Base-by-base conservation (phyloP, 768 basidiomycete species). In the Terana coerulea region DNA sequence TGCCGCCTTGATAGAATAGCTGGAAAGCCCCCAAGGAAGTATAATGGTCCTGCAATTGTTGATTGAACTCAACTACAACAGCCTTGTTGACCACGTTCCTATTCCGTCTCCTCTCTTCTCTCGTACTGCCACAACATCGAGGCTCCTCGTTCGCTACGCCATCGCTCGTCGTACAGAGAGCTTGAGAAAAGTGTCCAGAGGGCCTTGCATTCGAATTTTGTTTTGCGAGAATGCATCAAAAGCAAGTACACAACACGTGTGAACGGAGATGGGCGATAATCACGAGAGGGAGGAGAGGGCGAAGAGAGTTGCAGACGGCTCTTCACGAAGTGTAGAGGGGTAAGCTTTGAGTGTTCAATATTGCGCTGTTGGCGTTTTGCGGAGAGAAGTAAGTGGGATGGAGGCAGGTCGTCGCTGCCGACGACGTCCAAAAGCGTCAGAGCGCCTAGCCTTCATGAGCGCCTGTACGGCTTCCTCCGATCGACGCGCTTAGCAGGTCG, bases 21-120 rank as follows among this genome's bases (percentile, higher is more conserved):
- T n/a, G n/a, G n/a, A n/a, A n/a, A n/a, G n/a, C n/a, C n/a, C n/a
- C n/a, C n/a, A n/a, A 8, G 17, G 26, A 26, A 26, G 42, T 3
- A 17, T 15, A 21, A 46, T n/a, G 45, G 19, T 34, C 19, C 25
- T 40, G 21, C 7, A 40, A 21, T 3, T 17, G 19, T 33, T n/a
- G 30, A 46, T 33, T 46, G 30, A 46, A 46, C 30, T 33, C 45
- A 46, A 46, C 29, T 34, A 22, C 30, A 21, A 46, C 45, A 34
- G 45, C 45, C 45, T 46, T 22, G 3, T 43, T 39, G 17, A 39
- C 41, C 41, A 43, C 41, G 41, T 26, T 25, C 11, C 17, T 17
- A 12, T 9, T 3, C 4, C 28, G 2, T 25, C 26, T 43, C 24
- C 22, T 40, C n/a, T 22, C 15, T 5, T 3, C 22, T 17, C 11